These are phyloP conservation scores for Scheffersomyces stipitis DNA, from an alignment of 805 yeast genomes.

Conservation along the genomic window DNA sequence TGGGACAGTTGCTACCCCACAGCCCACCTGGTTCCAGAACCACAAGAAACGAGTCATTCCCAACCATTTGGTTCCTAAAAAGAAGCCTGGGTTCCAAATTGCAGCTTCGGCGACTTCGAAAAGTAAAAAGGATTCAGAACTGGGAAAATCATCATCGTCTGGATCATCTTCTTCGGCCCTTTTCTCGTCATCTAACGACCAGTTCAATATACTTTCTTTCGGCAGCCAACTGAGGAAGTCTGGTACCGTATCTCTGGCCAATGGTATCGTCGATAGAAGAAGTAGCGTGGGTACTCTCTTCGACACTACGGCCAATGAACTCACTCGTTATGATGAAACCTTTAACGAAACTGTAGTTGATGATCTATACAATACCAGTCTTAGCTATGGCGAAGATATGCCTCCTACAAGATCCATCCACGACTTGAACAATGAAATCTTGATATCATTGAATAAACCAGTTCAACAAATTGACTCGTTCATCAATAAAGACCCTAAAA, in stretches of 20 bases:
- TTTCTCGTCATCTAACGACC: slow-evolving; percentile 14
- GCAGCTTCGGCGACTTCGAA: slow-evolving; percentile 19
- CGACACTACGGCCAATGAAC: slow-evolving; percentile 20
- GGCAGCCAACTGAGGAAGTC: slow-evolving; percentile 27
- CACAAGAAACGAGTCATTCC: slow-evolving; percentile 37
- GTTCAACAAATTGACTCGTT: slow-evolving; percentile 39
- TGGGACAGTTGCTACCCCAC: too few relatives aligned
- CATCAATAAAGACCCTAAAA: slow-evolving; percentile 46
- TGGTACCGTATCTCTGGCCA: too few relatives aligned
- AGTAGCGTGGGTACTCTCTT: slow-evolving; percentile 19
- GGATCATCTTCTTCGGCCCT: slow-evolving; percentile 3
- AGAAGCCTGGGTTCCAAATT: slow-evolving; percentile 41
- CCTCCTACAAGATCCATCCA: slow-evolving; percentile 54
- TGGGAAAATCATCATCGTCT: slow-evolving; percentile 4
- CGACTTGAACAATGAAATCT: slow-evolving; percentile 47
- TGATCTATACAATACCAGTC: slow-evolving; percentile 22
- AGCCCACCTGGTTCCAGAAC: slow-evolving; percentile 40
- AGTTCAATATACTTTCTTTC: slow-evolving; percentile 37
- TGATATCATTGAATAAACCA: slow-evolving; percentile 35
- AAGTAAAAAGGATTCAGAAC: slow-evolving; percentile 7
- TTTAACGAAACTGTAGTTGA: slow-evolving; percentile 29
- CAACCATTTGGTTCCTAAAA: slow-evolving; percentile 41
- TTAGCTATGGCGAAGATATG: slow-evolving; percentile 34
- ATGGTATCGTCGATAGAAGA: slow-evolving; percentile 14
- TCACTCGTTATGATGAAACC: slow-evolving; percentile 27